phyloP scores from a whole-genome alignment of 108 stramenopile species.

The Seminavis robusta region DNA sequence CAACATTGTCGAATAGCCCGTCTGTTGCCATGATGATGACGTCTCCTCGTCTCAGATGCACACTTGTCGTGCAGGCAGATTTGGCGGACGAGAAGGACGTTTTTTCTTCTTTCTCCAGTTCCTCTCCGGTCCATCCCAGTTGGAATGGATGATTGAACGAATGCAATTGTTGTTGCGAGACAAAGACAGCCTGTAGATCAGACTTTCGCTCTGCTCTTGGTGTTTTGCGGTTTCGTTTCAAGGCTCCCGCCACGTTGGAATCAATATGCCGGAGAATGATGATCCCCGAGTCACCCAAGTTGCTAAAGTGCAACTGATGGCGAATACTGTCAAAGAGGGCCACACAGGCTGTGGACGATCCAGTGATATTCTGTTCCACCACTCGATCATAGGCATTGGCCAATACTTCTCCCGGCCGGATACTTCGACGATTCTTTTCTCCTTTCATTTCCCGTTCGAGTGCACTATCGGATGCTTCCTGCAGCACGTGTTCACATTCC shows the following conservation, averaged over 20 bases:
- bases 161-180: slow-evolving; percentile 91
- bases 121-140: slow-evolving; percentile 88
- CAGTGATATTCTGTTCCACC: slow-evolving; percentile 78
- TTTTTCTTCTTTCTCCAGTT: slow-evolving; percentile 40
- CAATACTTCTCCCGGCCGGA: slow-evolving; percentile 64
- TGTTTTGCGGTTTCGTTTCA: slow-evolving; percentile 73
- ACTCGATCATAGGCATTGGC: slow-evolving; percentile 74
- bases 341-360: slow-evolving; percentile 88
- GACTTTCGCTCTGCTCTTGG: slow-evolving; percentile 72
- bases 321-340: slow-evolving; percentile 85
- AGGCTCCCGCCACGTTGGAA: slow-evolving; percentile 82
- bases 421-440: slow-evolving; percentile 48
- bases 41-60: slow-evolving; percentile 91
- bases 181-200: slow-evolving; percentile 89
- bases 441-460: slow-evolving; percentile 46
- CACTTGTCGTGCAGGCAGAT: slow-evolving; percentile 86
- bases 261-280: slow-evolving; percentile 95
- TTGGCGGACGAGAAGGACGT: slow-evolving; percentile 78
- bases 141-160: slow-evolving; percentile 97
- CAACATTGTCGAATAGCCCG: slow-evolving; percentile 97
- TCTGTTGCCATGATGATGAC: slow-evolving; percentile 95
- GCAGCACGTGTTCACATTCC: slow-evolving; percentile 63
- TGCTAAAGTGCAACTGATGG: slow-evolving; percentile 92
- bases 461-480: slow-evolving; percentile 43
- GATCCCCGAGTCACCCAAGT: slow-evolving; percentile 94